Base-by-base conservation (phyloP, 305 asterid genomes). In the Euphrasia arctica region DNA sequence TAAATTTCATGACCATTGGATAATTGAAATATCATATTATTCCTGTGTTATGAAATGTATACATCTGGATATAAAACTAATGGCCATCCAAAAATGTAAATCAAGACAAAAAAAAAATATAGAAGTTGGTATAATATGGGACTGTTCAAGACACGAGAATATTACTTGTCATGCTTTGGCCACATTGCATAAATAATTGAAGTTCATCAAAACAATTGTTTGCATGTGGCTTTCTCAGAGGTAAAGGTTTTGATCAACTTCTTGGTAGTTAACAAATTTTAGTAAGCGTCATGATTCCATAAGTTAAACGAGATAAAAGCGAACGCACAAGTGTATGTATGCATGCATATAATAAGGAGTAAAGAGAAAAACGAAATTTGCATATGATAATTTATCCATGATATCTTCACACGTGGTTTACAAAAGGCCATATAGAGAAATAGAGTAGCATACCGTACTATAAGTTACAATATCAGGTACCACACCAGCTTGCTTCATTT, bases 401-500 rank as follows among this genome's bases (percentile, higher is more conserved):
- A 47, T 36, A 51, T 41, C 49, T 74, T 60, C 41, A 13, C 32
- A 60, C 52, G 62, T 48, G 42, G 34, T 34, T 60, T 27, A 47
- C 63, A 64, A 54, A 18, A 57, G 57, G 66, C 18, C 25, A 58
- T 22, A 42, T 47, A 63, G 68, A 69, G 69, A 69, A 64, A 47
- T 22, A 28, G 74, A 74, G 66, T 73, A 70, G 68, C 88, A 64
- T 84, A 92, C 98, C 87, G 96, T 87, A 63, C 96, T 85, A 75
- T 89, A 92, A 28, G 98, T 92, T 52, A 92, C 83, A 62, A 80
- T 82, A 79, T 92, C 98, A 71, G 98, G 98, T 54, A 77, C 78
- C 52, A 92, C 83, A 70, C 95, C 96, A 67, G 82, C 87, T 76
- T 64, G 82, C 86, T 83, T 85, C 98, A 92, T 92, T 79, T 85